Conservation (phyloP, 805 yeast genomes). For the Candida broadrunensis region DNA sequence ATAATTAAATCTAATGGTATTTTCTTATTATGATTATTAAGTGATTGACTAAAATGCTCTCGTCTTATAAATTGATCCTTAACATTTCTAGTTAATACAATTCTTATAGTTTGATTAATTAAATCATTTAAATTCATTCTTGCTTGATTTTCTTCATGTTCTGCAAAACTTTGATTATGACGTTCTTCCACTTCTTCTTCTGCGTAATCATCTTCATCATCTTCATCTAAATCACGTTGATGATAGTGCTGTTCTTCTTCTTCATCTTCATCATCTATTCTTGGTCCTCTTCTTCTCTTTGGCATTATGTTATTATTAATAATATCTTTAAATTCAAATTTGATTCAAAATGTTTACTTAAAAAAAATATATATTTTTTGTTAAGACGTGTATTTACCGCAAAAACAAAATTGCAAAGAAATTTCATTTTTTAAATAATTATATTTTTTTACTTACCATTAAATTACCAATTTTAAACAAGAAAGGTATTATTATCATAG, state of each 20-base stretch:
- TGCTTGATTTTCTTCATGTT: neutral
- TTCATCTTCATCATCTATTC: slow-evolving; percentile 1
- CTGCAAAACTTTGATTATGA: neutral
- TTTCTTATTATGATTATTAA: slow-evolving; percentile 6
- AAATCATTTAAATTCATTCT: neutral
- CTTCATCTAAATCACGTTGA: neutral
- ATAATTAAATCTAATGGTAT: slow-evolving; percentile 14
- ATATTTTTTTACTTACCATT: no score
- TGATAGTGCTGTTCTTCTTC: neutral
- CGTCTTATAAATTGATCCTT: slow-evolving; percentile 20
- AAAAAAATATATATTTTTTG: no score
- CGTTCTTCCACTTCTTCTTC: neutral
- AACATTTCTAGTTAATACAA: slow-evolving; percentile 17
- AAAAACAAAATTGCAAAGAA: no score
- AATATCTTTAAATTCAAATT: neutral
- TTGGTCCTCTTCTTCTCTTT: slow-evolving; percentile 2
- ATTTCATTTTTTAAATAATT: no score
- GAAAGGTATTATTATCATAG: no score
- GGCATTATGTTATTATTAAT: no score
- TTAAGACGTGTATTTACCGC: no score
- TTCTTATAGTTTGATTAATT: slow-evolving; percentile 11
- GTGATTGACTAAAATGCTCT: slow-evolving; percentile 17
- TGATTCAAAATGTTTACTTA: neutral
- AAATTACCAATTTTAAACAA: no score
- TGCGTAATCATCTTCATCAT: neutral